These are phyloP conservation scores for Hibiscus trionum DNA, from an alignment of 345 rosid genomes.

Conservation along the genomic window DNA sequence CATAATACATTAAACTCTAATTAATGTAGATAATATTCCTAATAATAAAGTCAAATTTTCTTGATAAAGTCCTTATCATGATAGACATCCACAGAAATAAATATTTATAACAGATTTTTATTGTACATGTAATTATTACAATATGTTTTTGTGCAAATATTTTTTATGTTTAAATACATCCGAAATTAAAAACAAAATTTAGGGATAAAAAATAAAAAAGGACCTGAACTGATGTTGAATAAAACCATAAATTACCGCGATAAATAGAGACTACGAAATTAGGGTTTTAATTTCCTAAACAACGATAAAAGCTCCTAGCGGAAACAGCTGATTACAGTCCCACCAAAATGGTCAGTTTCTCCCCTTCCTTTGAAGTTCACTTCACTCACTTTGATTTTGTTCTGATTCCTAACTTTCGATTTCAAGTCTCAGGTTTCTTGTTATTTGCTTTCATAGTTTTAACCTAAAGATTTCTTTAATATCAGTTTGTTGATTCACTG, in stretches of 20 bases:
- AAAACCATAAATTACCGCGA: background rate
- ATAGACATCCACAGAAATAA: too few relatives aligned
- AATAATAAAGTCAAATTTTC: too few relatives aligned
- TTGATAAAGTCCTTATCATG: too few relatives aligned
- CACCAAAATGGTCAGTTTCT: background rate
- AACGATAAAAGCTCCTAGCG: background rate
- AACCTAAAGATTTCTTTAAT: background rate
- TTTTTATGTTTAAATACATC: too few relatives aligned
- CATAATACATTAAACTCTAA: too few relatives aligned
- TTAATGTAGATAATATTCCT: too few relatives aligned
- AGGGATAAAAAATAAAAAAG: background rate
- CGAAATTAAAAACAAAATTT: too few relatives aligned
- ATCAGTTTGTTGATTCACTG: background rate
- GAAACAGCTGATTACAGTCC: background rate
- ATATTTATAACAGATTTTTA: too few relatives aligned
- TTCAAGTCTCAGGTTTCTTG: background rate
- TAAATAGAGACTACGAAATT: background rate
- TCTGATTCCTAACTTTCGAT: background rate
- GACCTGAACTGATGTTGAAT: background rate
- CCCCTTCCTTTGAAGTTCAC: background rate
- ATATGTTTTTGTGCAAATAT: too few relatives aligned
- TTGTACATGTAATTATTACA: too few relatives aligned
- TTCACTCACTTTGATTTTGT: background rate
- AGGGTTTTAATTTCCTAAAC: background rate
- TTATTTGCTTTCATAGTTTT: background rate